phyloP scores from a whole-genome alignment of 1,284 basidiomycete genomes.

The Filobasidium uniguttulatum region DNA sequence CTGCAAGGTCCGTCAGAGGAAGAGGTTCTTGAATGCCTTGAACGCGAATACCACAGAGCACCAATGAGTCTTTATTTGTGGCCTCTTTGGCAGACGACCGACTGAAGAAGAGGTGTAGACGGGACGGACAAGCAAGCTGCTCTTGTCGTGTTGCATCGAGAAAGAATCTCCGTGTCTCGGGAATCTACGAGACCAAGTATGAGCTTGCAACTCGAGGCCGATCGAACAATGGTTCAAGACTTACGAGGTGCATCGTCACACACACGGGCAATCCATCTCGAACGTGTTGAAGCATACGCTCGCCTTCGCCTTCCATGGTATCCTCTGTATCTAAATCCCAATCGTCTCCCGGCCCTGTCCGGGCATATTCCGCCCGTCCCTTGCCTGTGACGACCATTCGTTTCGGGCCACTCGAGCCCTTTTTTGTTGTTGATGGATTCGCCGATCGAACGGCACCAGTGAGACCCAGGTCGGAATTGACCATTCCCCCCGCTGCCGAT shows the following conservation, averaged over 20 bases:
- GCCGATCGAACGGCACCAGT: constrained; percentile 30
- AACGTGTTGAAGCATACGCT: constrained; percentile 17
- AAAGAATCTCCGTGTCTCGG: constrained; percentile 18
- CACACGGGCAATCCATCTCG: constrained; percentile 30
- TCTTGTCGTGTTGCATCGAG: constrained; percentile 33
- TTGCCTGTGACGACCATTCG: background rate
- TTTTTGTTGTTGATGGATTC: no score
- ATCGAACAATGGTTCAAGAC: constrained; percentile 6
- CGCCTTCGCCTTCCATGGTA: constrained; percentile 21
- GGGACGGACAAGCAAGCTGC: constrained; percentile 32
- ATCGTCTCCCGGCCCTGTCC: constrained; percentile 30
- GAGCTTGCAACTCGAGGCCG: background rate
- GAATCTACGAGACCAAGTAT: constrained; percentile 1
- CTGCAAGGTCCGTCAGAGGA: constrained; percentile 19
- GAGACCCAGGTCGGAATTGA: constrained; percentile 27
- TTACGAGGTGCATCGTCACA: constrained; percentile 30
- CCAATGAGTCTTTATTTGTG: constrained; percentile 15
- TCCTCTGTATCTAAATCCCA: constrained; percentile 29
- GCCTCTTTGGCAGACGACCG: background rate
- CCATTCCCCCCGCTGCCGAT: constrained; percentile 16
- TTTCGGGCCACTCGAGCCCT: no score
- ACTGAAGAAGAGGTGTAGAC: constrained; percentile 28
- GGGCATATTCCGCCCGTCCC: constrained; percentile 4
- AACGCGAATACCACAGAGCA: constrained; percentile 30
- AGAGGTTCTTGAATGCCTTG: constrained; percentile 31